Base-by-base conservation (phyloP, 73 alveolate genomes). In the Symbiodinium pilosum region DNA sequence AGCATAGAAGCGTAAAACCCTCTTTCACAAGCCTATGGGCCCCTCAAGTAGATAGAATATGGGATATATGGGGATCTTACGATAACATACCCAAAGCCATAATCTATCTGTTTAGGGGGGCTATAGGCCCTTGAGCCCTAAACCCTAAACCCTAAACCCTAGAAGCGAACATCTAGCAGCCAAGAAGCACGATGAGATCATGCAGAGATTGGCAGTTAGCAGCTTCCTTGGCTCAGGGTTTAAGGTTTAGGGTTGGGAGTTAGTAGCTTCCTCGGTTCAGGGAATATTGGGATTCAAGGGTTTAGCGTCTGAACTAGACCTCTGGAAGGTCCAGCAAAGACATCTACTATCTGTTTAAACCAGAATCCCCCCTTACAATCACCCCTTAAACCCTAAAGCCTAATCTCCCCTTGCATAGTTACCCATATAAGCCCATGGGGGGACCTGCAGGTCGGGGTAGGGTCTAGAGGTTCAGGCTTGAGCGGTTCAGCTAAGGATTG, bases 131-230 rank as follows among this genome's bases (percentile, higher is more conserved):
- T 4, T 12, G 2, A 54, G 21, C 71, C 0, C 71, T 28, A 64
- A 64, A 11, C 38, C 77, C 77, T 20, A 3, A 3, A 24, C 38
- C 77, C 77, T 64, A 59, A 59, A 18, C 36, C 77, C 8, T 36
- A 1, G 8, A 59, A 59, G 38, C 38, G 32, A 56, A 26, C 1
- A 64, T 28, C 36, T 16, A 0, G 77, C 39, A 6, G 77, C 77
- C 77, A 54, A 54, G 71, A 30, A 21, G 30, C 95, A 85, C 4
- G 51, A 73, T 9, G 96, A 89, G 73, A 89, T 68, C 96, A 89
- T 89, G 87, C 96, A 89, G 9, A 89, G 87, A 73, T 89, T 89
- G 73, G 96, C 96, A 30, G 75, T 59, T 16, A 68, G 87, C 43
- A 89, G 87, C 87, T 89, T 89, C 96, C 96, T 89, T 18, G 77